Percentiles rank a stretch among this genome's conserved stretches.
Evolutionary conservation across 257 asterid genomes (phyloP).

Genomic region (Solanum gandarillasii): DNA sequence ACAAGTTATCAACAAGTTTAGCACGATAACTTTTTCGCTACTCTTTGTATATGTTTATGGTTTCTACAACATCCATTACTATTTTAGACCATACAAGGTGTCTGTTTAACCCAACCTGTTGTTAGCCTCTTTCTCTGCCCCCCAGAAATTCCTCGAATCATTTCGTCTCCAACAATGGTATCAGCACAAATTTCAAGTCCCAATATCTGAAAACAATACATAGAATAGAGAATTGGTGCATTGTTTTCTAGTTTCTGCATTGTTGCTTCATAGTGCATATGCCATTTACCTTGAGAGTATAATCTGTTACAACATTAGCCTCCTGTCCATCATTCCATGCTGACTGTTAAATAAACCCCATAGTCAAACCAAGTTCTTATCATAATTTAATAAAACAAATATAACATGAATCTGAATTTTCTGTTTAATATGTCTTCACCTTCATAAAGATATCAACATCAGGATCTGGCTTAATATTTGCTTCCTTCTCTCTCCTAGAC

Average conservation of each 20-base stretch:
- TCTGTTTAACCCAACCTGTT: conserved; percentile 47
- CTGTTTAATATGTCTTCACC: conserved; percentile 22
- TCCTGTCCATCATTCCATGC: conserved; percentile 74
- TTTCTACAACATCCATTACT: background rate
- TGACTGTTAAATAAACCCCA: conserved; percentile 38
- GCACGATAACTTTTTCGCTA: background rate
- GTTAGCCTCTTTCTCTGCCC: conserved; percentile 83
- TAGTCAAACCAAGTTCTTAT: background rate
- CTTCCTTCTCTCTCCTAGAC: conserved; percentile 82
- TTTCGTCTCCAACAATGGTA: conserved; percentile 72
- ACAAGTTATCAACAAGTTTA: background rate
- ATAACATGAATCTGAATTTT: background rate
- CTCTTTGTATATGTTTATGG: background rate
- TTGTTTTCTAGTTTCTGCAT: background rate
- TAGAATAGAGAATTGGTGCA: background rate
- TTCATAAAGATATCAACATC: conserved; percentile 84
- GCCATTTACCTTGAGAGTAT: conserved; percentile 59
- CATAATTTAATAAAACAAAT: background rate
- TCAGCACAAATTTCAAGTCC: conserved; percentile 92
- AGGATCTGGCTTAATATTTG: conserved; percentile 76
- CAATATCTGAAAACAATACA: conserved; percentile 34
- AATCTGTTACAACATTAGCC: conserved; percentile 67
- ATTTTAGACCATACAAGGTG: background rate
- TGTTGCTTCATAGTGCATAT: background rate
- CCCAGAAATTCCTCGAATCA: conserved; percentile 85